Evolutionary conservation across 805 yeast species (phyloP), one percentile per base, ranked within the genome.

Genomic region (Ogataea parapolymorpha): DNA sequence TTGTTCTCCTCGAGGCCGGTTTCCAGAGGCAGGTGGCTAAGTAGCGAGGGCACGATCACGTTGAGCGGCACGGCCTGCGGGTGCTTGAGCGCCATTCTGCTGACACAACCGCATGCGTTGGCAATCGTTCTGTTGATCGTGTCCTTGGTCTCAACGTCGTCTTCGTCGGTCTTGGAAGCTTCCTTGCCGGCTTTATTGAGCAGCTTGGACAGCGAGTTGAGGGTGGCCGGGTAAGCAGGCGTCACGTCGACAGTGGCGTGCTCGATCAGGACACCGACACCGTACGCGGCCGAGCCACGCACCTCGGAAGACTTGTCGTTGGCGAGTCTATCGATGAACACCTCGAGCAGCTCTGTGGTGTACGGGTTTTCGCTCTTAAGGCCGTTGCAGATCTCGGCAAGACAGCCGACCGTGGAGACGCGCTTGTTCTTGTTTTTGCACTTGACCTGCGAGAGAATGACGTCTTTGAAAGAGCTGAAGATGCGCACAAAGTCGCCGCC

Each of bases 31-130:
- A 93, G 74, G 56, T 85, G 91, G 37, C 73, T 67, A 47, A 90
- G 68, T 56, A 93, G 71, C 17, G 73, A 76, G 36, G 95, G 95
- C 16, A 85, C 69, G 31, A 91, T 77, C 41, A 80, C 89, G 45
- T 75, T 79, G 51, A 88, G 66, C 45, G 97, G 97, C 52, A 90
- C 80, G 26, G 83, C 75, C 27, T 66, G 67, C 55, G 78, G 80
- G 62, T 85, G 76, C 60, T 83, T 82, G 62, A 86, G 69, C 11
- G 85, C 77, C 85, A 93, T 74, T 67, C 99, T 80, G 13, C 96
- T 90, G 43, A 90, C 95, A 75, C 98, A 93, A 32, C 99, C 99
- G 64, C 93, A 84, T 4, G 96, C 96, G 64, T 93, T 93, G 45
- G 98, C 96, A 53, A 78, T 79, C 5, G 95, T 80, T 69, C 95